Base-by-base conservation (phyloP, 441 rosid genomes). In the Corymbia calophylla region DNA sequence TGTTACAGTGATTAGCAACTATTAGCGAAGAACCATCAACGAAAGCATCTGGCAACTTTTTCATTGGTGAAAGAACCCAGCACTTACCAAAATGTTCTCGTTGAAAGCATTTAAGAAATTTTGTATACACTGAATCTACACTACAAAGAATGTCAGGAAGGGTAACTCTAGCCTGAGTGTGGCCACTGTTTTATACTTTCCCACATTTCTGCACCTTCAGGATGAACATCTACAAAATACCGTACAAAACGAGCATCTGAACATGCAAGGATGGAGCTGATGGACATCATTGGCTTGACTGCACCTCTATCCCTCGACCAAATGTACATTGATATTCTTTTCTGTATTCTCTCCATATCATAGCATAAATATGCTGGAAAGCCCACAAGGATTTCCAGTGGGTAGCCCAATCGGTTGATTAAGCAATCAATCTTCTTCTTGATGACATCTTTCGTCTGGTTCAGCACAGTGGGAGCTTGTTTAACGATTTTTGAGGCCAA, bases 351-450 rank as follows among this genome's bases (percentile, higher is more conserved):
- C 90, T 94, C 93, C 90, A 95, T 89, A 88, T 95, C 96, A 88
- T 96, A 96, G 89, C 98, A 95, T 85, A 96, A 92, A 93, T 94
- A 97, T 86, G 98, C 87, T 21, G 98, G 98, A 92, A 95, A 96
- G 14, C 88, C 90, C 64, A 91, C 94, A 23, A 96, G 39, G 14
- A 93, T 91, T 23, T 93, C 93, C n/a, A 96, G 88, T 8, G 97
- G 96, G 80, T 93, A 95, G 55, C 95, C 95, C 86, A 94, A 93
- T 89, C 88, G 91, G 85, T 93, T 93, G 53, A 90, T 93, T 86
- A 96, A 91, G 88, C 88, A 94, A 91, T 93, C 92, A 70, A 97
- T 94, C 95, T 97, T 97, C 94, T 89, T 95, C 91, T 93, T 95
- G 39, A 96, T 92, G 70, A 94, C 94, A 58, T 95, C 95, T 92